Evolutionary conservation across 805 yeast genomes (phyloP), one percentile per base, ranked within the genome.

Genomic region (Candida ovalis): DNA sequence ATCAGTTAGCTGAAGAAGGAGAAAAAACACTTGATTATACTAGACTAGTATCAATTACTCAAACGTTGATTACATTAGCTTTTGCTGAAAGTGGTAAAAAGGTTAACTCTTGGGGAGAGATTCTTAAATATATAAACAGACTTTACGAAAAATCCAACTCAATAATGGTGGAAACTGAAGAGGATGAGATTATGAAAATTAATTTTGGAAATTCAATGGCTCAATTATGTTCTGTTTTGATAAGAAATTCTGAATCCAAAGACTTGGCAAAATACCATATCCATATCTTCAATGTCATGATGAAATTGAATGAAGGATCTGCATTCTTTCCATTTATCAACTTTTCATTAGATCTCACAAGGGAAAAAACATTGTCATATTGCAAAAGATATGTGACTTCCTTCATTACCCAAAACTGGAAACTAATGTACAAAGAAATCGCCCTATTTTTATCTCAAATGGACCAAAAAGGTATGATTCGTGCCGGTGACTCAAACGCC

Each of bases 81-180:
- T 86, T 83, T 64, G 81, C 87, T 2, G 91, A 85, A 50, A 80
- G 88, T 42, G 94, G 94, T 57, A 76, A 66, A 50, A 84, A 82
- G 57, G 74, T 84, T 3, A 58, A 72, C 1, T 66, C 73, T 52
- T 86, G 92, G 92, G 45, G 48, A 2, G 44, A 45, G 8, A 36
- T 60, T 17, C 47, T 61, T 5, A 48, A 50, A 7, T 49, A 51
- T 32, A 53, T 62, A 15, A 50, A 46, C 9, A 40, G 42, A 27
- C 35, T 64, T 3, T 36, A 48, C 19, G 44, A 46, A 7, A 9
- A 36, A 6, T 46, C 60, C 5, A 9, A 44, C 2, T 35, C 40
- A 5, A 15, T 48, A 1, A 45, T 23, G 37, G 32, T 24, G n/a
- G 49, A 51, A n/a, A 48, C 44, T 30, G 50, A 56, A 6, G 40